A percentile compares a stretch with the other conserved stretches of the same genome.
phyloP scores from a whole-genome alignment of 495 filamentous ascomycete genomes.

The Penicillium riverlandense region DNA sequence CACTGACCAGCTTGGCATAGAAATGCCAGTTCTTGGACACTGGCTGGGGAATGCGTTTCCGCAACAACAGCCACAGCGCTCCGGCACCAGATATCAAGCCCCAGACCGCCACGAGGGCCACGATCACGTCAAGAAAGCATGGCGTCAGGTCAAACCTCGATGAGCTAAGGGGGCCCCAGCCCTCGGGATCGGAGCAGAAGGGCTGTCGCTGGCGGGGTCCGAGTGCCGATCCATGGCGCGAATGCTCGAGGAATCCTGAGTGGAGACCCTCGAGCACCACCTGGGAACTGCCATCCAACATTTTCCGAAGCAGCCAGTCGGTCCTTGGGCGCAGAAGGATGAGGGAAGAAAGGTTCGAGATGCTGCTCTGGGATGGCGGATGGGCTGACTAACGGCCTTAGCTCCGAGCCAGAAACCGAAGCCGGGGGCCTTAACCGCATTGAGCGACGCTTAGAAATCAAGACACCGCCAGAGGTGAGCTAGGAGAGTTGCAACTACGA shows the following conservation, averaged over 20 bases:
- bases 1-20: constrained; percentile 76
- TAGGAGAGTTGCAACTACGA: too few species aligned
- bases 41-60: constrained; percentile 51
- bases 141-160: constrained; percentile 88
- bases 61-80: constrained; percentile 70
- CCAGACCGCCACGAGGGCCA: constrained; percentile 67
- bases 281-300: constrained; percentile 40
- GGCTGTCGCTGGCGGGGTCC: constrained; percentile 45
- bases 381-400: constrained; percentile 18
- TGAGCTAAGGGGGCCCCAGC: constrained; percentile 89
- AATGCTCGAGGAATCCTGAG: constrained; percentile 22
- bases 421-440: too few species aligned
- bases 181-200: constrained; percentile 80
- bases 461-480: too few species aligned
- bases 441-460: too few species aligned
- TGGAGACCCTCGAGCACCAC: constrained; percentile 29
- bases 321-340: constrained; percentile 6
- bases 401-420: background rate
- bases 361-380: background rate
- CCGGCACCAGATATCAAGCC: constrained; percentile 69
- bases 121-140: constrained; percentile 86
- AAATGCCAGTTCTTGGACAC: constrained; percentile 91
- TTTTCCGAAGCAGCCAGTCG: constrained; percentile 24
- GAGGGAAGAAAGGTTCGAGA: background rate
- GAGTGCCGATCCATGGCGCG: constrained; percentile 21